Conservation (phyloP, 2,329 filamentous ascomycete species). For the Fusarium solani-melongenae region DNA sequence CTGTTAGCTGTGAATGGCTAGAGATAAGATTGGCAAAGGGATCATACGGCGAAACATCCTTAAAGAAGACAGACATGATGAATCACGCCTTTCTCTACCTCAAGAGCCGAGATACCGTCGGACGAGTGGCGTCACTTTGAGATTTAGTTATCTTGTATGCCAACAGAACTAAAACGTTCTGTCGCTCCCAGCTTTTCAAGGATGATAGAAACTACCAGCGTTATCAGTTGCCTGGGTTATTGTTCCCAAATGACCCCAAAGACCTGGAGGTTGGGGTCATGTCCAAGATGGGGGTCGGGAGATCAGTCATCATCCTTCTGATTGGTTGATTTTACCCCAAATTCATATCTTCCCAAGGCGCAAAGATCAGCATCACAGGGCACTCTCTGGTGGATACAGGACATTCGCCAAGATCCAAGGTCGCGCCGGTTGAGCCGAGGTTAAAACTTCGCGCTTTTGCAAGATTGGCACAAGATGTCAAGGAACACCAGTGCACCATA, state of each 20-base stretch:
- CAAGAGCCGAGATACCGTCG: neutral
- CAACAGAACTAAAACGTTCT: neutral
- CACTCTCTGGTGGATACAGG: neutral
- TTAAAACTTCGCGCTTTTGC: neutral
- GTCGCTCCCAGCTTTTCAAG: neutral
- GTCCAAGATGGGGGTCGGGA: neutral
- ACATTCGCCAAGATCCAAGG: neutral
- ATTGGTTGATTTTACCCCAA: neutral
- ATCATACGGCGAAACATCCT: conserved; percentile 50
- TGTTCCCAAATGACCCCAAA: neutral
- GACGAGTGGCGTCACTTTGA: neutral
- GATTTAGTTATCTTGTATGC: neutral
- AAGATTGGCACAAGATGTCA: neutral
- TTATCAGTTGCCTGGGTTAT: neutral
- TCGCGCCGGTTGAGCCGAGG: neutral
- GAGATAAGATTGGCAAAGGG: neutral
- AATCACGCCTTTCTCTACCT: neutral
- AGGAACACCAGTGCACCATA: neutral
- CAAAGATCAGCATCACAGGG: neutral
- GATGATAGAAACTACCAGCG: neutral
- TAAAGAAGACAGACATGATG: conserved; percentile 54
- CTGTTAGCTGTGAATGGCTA: neutral
- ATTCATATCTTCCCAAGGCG: neutral
- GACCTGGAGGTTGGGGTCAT: neutral
- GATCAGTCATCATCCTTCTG: neutral